Evolutionary conservation across 2,329 filamentous ascomycete species (phyloP).

Genomic region (Xylogone sp.): DNA sequence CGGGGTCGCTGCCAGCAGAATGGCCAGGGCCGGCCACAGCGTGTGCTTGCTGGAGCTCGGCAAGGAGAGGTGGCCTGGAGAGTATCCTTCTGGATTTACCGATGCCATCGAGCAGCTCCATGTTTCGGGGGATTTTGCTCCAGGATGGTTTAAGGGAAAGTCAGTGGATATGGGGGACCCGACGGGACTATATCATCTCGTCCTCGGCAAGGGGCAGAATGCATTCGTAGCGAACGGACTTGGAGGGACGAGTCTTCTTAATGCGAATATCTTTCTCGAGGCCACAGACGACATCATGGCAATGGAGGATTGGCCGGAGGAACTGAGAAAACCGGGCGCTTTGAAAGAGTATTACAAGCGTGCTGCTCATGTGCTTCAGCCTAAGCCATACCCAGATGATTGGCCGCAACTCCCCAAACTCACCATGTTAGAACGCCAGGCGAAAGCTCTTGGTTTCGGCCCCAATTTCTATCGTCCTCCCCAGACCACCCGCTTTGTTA

Average conservation of each 20-base stretch:
- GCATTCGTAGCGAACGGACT: constrained; percentile 45
- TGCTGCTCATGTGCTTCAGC: constrained; percentile 54
- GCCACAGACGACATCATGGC: constrained; percentile 51
- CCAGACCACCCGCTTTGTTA: constrained; percentile 60
- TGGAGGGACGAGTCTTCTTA: constrained; percentile 62
- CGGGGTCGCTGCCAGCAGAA: constrained; percentile 60
- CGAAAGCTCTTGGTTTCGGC: constrained; percentile 43
- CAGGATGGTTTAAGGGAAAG: constrained; percentile 36
- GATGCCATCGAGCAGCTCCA: constrained; percentile 51
- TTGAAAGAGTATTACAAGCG: constrained; percentile 53
- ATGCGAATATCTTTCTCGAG: constrained; percentile 63
- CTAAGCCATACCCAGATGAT: constrained; percentile 51
- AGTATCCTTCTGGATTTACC: constrained; percentile 49
- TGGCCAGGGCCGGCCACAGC: constrained; percentile 55
- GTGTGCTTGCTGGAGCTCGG: constrained; percentile 65
- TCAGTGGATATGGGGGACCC: constrained; percentile 46
- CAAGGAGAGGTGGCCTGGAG: constrained; percentile 62
- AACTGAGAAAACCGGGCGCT: constrained; percentile 43
- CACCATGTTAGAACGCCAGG: constrained; percentile 53
- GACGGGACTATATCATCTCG: constrained; percentile 60
- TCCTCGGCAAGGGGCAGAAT: constrained; percentile 61
- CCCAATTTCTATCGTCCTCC: constrained; percentile 52
- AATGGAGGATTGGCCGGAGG: constrained; percentile 54
- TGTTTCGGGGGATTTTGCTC: constrained; percentile 50
- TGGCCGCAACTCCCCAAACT: constrained; percentile 57